Evolutionary conservation across 2,329 filamentous ascomycete genomes (phyloP), one percentile per base, ranked within the genome.

Genomic region (Talaromyces marneffei): DNA sequence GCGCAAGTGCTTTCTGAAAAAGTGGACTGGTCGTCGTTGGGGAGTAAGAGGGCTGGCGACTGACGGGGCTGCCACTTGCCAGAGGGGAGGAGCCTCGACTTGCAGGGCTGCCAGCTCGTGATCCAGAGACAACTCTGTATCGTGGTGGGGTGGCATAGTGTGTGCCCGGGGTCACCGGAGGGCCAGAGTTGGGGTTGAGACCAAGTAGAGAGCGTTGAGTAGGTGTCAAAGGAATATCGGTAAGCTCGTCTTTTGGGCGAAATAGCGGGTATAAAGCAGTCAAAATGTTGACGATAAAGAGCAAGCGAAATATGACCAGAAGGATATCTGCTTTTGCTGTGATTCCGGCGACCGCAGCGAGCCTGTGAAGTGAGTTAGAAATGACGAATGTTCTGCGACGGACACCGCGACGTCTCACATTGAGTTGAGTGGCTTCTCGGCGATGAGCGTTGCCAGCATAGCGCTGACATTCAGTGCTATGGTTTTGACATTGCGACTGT

Each of bases 191-290:
- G 2, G 91, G 87, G 40, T 88, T 84, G 3, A 99, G 85, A 53
- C 92, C 92, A 57, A 99, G 85, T 14, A 96, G 83, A 65, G 87
- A 83, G 64, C 93, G 89, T 79, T 97, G 94, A 12, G 87, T 86
- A n/a, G 90, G 87, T 0, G 93, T 97, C 66, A 99, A 83, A 64
- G 93, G 87, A 56, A 99, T 96, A 74, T 99, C 94, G 74, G 87
- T 81, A 65, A 97, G 83, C 65, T 92, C 84, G 74, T 97, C 94
- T 67, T 82, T 82, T 46, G 83, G 81, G 65, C 87, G 84, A 69
- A 91, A 76, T 12, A 96, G 82, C 2, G 93, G 94, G 50, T 86
- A 79, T 61, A 90, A 78, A 39, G 91, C 89, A 59, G 87, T 69
- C 64, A 79, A 72, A 58, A 96, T 89, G 75, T 96, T 96, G 71